These are phyloP conservation scores for Fusarium marasasianum DNA, from an alignment of 2,329 filamentous ascomycete species.

Conservation along the genomic window DNA sequence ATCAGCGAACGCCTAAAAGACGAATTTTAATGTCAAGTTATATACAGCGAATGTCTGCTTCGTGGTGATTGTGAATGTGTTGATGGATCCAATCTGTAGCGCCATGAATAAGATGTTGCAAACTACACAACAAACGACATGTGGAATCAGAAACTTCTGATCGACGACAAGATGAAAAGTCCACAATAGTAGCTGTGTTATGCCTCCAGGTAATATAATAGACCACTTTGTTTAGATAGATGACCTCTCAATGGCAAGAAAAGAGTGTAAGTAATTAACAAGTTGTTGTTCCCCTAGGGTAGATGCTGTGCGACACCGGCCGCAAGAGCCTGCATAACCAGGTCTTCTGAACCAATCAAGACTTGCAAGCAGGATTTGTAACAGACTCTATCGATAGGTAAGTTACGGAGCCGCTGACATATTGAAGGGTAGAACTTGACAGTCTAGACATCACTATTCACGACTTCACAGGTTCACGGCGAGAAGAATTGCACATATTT, in stretches of 20 bases:
- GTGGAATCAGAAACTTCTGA: too few relatives aligned
- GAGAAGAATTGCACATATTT: slow-evolving; percentile 19
- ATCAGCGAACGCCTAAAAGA: slow-evolving; percentile 29
- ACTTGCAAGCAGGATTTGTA: neutral
- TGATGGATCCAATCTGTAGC: neutral
- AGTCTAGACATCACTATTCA: neutral
- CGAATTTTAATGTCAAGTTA: slow-evolving; percentile 21
- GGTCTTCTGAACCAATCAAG: neutral
- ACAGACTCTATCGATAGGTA: too few relatives aligned
- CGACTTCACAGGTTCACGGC: neutral
- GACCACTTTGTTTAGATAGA: neutral
- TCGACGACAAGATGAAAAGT: neutral
- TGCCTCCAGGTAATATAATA: too few relatives aligned
- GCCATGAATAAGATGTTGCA: too few relatives aligned
- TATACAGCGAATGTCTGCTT: neutral
- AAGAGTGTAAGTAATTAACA: neutral
- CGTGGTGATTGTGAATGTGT: neutral
- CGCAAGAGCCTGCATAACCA: neutral
- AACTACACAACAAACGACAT: too few relatives aligned
- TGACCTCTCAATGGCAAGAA: too few relatives aligned
- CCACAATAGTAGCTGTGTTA: too few relatives aligned
- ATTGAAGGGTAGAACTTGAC: neutral
- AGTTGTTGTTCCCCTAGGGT: neutral
- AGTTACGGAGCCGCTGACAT: too few relatives aligned
- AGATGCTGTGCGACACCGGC: neutral